Evolutionary conservation across 306 rosid genomes (phyloP).

Genomic region (Quercus suber): DNA sequence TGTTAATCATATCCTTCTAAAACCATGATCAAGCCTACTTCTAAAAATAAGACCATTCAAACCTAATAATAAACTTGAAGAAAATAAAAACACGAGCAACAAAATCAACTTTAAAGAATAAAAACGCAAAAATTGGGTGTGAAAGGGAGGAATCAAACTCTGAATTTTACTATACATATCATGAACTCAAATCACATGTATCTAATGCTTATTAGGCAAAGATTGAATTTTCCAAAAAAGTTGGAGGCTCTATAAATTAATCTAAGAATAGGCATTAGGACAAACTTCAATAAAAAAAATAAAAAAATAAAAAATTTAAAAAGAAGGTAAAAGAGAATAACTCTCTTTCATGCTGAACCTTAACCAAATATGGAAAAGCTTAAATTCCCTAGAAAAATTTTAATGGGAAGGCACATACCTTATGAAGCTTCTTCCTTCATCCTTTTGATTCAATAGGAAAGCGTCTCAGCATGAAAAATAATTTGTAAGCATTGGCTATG

Average conservation of each 20-base stretch:
- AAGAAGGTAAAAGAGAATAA: background rate
- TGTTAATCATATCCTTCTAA: background rate
- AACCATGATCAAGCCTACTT: background rate
- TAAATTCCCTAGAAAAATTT: conserved; percentile 8
- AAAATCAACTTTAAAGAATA: too few relatives aligned
- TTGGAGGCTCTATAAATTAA: too few relatives aligned
- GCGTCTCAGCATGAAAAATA: conserved; percentile 91
- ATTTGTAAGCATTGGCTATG: conserved; percentile 35
- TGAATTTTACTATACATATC: too few relatives aligned
- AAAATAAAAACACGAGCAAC: background rate
- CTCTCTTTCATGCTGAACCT: background rate
- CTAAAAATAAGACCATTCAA: background rate
- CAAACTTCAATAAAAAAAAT: too few relatives aligned
- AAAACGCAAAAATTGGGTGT: too few relatives aligned
- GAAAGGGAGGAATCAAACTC: too few relatives aligned
- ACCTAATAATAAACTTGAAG: background rate
- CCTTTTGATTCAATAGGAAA: conserved; percentile 98
- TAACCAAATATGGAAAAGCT: background rate
- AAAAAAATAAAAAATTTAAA: too few relatives aligned
- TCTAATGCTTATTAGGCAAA: too few relatives aligned
- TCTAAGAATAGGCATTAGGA: too few relatives aligned
- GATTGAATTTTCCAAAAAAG: too few relatives aligned
- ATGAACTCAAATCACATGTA: too few relatives aligned
- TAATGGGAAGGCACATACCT: conserved; percentile 54
- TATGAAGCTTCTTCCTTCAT: conserved; percentile 93